Conservation (phyloP, 1,139 yeast genomes). For the Geotrichum cucujoidarum region DNA sequence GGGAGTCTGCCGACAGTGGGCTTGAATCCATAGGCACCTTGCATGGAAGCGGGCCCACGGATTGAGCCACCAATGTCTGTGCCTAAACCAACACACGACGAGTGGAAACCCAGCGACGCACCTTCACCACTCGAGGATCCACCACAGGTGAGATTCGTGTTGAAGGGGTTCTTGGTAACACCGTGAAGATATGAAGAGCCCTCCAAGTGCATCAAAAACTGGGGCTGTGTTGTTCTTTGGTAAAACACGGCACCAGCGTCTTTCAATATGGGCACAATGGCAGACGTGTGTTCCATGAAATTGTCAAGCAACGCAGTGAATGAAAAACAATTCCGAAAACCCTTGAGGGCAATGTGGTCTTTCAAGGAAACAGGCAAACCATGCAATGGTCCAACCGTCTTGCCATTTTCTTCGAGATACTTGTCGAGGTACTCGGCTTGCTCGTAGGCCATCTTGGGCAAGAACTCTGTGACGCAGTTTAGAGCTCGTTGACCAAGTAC, state of each 20-base stretch:
- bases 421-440: constrained; percentile 46
- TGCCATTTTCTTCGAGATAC: constrained; percentile 36
- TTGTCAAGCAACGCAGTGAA: constrained; percentile 36
- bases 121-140: constrained; percentile 83
- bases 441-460: constrained; percentile 33
- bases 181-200: constrained; percentile 29
- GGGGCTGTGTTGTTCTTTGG: constrained; percentile 53
- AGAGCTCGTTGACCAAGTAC: constrained; percentile 55
- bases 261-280: constrained; percentile 48
- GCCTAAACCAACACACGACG: constrained; percentile 64
- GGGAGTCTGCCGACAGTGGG: constrained; percentile 55
- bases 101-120: constrained; percentile 50
- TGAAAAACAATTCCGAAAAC: constrained; percentile 43
- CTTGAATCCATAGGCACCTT: constrained; percentile 62
- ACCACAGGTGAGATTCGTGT: constrained; percentile 51
- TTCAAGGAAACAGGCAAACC: constrained; percentile 52
- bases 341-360: constrained; percentile 37
- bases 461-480: constrained; percentile 34
- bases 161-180: constrained; percentile 48
- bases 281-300: constrained; percentile 45
- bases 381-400: constrained; percentile 48
- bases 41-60: constrained; percentile 69
- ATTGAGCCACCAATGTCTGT: constrained; percentile 79
- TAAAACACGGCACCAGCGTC: constrained; percentile 64
- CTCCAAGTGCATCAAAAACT: constrained; percentile 54